Evolutionary conservation across 139 green algal species (phyloP).

Genomic region (Nannochloris sp.): DNA sequence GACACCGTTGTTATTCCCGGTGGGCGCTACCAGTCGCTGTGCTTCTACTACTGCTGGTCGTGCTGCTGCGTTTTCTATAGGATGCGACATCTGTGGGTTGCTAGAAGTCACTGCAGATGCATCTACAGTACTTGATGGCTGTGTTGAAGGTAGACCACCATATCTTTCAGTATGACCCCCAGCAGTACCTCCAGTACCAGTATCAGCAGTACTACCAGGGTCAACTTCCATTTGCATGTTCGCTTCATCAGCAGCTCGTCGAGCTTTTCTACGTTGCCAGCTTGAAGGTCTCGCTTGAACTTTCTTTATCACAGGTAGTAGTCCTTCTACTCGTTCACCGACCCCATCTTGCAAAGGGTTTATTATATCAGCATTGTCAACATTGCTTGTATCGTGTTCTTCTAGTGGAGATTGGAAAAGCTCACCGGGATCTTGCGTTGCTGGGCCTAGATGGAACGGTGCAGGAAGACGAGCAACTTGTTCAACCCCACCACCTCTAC

Average conservation of each 20-base stretch:
- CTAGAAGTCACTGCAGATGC: no score
- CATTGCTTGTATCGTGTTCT: no score
- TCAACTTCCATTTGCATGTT: conserved; percentile 1
- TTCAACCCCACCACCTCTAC: no score
- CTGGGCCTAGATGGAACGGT: not conserved
- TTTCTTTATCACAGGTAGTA: not conserved
- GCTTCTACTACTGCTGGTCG: not conserved
- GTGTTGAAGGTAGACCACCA: no score
- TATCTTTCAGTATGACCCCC: no score
- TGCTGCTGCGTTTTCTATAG: not conserved
- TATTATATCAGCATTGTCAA: no score
- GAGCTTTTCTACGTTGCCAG: conserved; percentile 36
- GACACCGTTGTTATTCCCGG: not conserved
- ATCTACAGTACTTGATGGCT: no score
- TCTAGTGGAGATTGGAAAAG: no score
- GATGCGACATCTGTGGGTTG: not conserved
- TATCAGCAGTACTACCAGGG: not conserved
- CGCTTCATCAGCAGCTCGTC: not conserved
- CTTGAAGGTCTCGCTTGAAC: conserved; percentile 33
- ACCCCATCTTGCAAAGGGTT: not conserved
- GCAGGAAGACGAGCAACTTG: not conserved
- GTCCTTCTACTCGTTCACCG: not conserved
- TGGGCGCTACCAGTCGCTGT: not conserved
- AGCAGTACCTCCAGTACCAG: not conserved
- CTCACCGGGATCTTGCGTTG: not conserved